A percentile compares a stretch with the other conserved stretches of the same genome.
These are phyloP conservation scores for Exophiala aquamarina DNA, from an alignment of 2,329 filamentous ascomycete species.

Conservation along the genomic window DNA sequence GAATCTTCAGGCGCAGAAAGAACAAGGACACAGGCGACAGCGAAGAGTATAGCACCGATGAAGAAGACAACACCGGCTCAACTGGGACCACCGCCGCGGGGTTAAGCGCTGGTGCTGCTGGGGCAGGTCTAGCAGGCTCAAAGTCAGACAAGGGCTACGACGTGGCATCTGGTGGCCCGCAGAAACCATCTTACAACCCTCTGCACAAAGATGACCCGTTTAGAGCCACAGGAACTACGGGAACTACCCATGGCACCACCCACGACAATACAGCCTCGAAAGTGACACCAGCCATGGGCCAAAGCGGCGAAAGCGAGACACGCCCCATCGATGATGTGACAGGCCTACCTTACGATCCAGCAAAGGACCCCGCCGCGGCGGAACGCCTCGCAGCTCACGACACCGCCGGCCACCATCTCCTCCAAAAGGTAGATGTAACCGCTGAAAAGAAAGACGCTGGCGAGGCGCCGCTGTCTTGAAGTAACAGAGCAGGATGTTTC, in stretches of 20 bases:
- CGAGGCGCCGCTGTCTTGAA: too few species aligned
- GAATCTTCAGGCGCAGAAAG: slow-evolving; percentile 28
- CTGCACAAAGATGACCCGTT: slow-evolving; percentile 16
- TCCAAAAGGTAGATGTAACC: too few species aligned
- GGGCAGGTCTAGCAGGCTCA: slow-evolving; percentile 1
- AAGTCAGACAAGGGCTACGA: slow-evolving; percentile 6
- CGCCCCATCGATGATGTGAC: neutral
- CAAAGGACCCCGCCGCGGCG: slow-evolving; percentile 5
- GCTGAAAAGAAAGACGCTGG: too few species aligned
- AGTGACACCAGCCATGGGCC: too few species aligned
- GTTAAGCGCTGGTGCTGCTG: slow-evolving; percentile 4
- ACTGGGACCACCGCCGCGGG: slow-evolving; percentile 9
- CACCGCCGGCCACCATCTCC: too few species aligned
- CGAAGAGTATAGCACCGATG: slow-evolving; percentile 27
- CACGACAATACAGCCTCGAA: too few species aligned
- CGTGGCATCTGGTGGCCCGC: slow-evolving; percentile 12
- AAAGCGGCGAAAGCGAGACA: too few species aligned
- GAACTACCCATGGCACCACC: too few species aligned
- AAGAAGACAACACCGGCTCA: slow-evolving; percentile 16
- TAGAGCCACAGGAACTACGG: neutral
- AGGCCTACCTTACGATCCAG: slow-evolving; percentile 10
- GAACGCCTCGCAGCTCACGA: too few species aligned
- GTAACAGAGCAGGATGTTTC: too few species aligned
- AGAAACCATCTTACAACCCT: slow-evolving; percentile 25
- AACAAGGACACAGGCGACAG: slow-evolving; percentile 29